Evolutionary conservation across 2,329 filamentous ascomycete genomes (phyloP).

Genomic region (Iodosphaeria phyllophila): DNA sequence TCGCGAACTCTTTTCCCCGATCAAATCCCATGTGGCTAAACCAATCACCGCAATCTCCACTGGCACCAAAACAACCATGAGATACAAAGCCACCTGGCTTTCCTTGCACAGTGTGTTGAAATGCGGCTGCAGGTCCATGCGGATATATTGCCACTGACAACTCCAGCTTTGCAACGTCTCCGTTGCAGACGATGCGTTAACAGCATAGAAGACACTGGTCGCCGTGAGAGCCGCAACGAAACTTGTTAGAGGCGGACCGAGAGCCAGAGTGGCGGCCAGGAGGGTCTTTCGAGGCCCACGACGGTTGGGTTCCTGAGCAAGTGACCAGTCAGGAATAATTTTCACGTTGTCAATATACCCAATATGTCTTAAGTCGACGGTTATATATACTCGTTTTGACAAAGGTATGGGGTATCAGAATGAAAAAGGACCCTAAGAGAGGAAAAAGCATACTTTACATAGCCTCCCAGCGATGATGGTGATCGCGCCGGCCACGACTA

Average conservation of each 20-base stretch:
- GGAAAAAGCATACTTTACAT: too few species aligned
- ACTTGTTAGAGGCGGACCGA: conserved; percentile 20
- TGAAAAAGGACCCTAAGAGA: too few species aligned
- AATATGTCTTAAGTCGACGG: too few species aligned
- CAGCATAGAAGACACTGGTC: conserved; percentile 36
- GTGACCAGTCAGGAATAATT: too few species aligned
- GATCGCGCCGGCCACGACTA: conserved; percentile 26
- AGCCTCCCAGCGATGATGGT: too few species aligned
- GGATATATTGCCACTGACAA: conserved; percentile 37
- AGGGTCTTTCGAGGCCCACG: too few species aligned
- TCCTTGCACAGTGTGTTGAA: conserved; percentile 38
- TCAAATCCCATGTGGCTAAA: conserved; percentile 23
- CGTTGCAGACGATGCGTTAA: conserved; percentile 29
- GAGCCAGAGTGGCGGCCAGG: too few species aligned
- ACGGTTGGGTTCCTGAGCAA: too few species aligned
- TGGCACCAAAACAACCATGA: conserved; percentile 37
- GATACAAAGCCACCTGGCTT: conserved; percentile 31
- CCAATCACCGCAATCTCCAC: conserved; percentile 30
- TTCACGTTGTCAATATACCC: too few species aligned
- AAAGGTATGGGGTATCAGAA: too few species aligned
- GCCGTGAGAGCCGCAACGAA: conserved; percentile 29
- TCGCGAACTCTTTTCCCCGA: conserved; percentile 26
- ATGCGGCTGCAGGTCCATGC: conserved; percentile 31
- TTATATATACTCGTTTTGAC: too few species aligned
- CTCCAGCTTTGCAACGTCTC: conserved; percentile 44